These are phyloP conservation scores for Phialocephala subalpina DNA, from an alignment of 2,329 filamentous ascomycete species.

Conservation along the genomic window DNA sequence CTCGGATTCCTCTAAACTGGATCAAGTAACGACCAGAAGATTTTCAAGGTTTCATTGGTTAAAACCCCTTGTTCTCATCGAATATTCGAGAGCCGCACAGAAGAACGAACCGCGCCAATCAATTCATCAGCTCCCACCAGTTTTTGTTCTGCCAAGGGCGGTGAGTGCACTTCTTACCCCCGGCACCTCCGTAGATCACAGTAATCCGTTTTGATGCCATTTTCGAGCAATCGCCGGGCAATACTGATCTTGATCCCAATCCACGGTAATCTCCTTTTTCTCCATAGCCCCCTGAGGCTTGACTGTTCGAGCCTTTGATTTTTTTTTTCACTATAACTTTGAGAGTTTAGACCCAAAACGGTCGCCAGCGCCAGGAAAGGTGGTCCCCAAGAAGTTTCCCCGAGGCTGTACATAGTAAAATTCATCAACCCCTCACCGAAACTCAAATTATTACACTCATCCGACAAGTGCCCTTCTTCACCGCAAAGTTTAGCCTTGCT, in stretches of 20 bases:
- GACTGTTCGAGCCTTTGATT: background rate
- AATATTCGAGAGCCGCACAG: too few species aligned
- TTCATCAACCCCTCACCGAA: background rate
- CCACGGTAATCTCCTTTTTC: background rate
- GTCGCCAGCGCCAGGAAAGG: background rate
- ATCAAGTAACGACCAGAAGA: too few species aligned
- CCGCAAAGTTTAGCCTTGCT: slow-evolving; percentile 7
- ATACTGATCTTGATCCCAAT: slow-evolving; percentile 2
- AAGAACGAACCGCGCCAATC: too few species aligned
- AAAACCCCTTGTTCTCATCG: too few species aligned
- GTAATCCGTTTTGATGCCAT: background rate
- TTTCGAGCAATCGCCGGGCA: background rate
- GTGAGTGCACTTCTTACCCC: too few species aligned
- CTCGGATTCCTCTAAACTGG: too few species aligned
- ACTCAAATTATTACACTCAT: background rate
- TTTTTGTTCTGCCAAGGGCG: too few species aligned
- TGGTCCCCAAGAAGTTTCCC: background rate
- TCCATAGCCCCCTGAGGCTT: background rate
- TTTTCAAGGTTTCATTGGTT: too few species aligned
- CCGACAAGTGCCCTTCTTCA: slow-evolving; percentile 8
- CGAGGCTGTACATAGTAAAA: background rate
- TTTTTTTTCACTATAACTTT: background rate
- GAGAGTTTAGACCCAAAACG: background rate
- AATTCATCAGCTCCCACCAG: too few species aligned
- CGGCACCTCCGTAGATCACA: too few species aligned